phyloP scores from a whole-genome alignment of 2,329 filamentous ascomycete species.

The Neofusicoccum parvum region DNA sequence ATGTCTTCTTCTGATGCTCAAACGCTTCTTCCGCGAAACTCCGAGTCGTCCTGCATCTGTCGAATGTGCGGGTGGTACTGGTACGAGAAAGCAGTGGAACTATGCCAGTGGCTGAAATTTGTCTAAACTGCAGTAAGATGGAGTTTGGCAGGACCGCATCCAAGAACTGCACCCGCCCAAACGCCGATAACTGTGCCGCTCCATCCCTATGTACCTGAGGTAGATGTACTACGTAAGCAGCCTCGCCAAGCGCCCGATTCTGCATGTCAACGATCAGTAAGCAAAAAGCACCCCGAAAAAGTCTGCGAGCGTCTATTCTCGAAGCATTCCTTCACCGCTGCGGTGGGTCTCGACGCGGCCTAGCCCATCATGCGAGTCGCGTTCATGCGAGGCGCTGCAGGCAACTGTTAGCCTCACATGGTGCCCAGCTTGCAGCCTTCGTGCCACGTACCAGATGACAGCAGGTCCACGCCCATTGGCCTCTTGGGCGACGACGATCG shows the following conservation, averaged over 20 bases:
- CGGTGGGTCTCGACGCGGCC: neutral
- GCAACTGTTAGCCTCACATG: neutral
- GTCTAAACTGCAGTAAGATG: too few relatives aligned
- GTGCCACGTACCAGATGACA: conserved; percentile 4
- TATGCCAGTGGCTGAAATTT: too few relatives aligned
- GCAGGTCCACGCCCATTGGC: neutral
- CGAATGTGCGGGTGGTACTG: too few relatives aligned
- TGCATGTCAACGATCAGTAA: neutral
- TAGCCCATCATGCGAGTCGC: conserved; percentile 13
- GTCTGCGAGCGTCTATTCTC: neutral
- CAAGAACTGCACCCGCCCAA: too few relatives aligned
- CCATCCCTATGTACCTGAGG: neutral
- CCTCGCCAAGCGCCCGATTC: neutral
- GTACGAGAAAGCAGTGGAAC: too few relatives aligned
- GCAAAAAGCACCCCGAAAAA: neutral
- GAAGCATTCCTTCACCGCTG: neutral
- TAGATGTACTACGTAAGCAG: too few relatives aligned
- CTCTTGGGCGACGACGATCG: neutral
- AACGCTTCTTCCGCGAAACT: too few relatives aligned
- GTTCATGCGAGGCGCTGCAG: conserved; percentile 15
- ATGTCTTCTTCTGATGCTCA: too few relatives aligned
- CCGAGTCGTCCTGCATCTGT: too few relatives aligned
- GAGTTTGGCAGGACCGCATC: too few relatives aligned
- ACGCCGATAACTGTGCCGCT: too few relatives aligned
- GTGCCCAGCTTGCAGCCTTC: neutral